Evolutionary conservation across 495 filamentous ascomycete species (phyloP).

Genomic region (Podospora pseudopauciseta): DNA sequence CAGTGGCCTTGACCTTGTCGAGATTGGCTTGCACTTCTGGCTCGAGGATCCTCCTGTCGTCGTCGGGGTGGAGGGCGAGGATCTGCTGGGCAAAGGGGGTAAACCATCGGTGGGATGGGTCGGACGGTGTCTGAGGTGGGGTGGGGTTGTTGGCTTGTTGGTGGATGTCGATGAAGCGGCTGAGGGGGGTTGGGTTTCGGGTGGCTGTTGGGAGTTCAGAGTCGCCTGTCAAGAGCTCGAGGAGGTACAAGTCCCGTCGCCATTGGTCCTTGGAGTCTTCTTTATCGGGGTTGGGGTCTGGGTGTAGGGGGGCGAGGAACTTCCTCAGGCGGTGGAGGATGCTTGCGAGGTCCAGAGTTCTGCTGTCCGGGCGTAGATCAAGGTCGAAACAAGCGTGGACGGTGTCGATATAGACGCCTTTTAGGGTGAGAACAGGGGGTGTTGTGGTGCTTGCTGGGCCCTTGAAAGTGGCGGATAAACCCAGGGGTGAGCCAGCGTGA

Average conservation of each 20-base stretch:
- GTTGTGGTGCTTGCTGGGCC: background rate
- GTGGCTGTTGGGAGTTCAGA: background rate
- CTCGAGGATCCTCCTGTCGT: background rate
- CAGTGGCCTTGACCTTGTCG: too few species aligned
- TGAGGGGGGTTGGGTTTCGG: background rate
- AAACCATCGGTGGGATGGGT: background rate
- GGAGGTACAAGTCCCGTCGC: background rate
- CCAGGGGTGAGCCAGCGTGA: background rate
- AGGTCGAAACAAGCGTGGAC: background rate
- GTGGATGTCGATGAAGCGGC: background rate
- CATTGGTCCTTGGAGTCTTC: background rate
- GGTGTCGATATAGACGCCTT: background rate
- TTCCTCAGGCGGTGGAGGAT: background rate
- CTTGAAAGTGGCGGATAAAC: background rate
- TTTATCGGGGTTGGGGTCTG: background rate
- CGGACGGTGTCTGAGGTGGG: background rate
- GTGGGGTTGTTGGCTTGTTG: background rate
- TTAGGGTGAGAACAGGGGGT: background rate
- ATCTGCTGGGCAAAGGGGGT: background rate
- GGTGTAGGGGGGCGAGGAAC: background rate
- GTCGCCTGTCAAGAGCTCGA: background rate
- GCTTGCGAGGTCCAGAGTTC: background rate
- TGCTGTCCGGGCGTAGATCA: background rate
- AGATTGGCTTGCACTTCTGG: background rate
- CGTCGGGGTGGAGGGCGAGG: background rate